A percentile compares a stretch with the other conserved stretches of the same genome.
phyloP scores from a whole-genome alignment of 2,329 filamentous ascomycete genomes.

The Paraphoma sp. region DNA sequence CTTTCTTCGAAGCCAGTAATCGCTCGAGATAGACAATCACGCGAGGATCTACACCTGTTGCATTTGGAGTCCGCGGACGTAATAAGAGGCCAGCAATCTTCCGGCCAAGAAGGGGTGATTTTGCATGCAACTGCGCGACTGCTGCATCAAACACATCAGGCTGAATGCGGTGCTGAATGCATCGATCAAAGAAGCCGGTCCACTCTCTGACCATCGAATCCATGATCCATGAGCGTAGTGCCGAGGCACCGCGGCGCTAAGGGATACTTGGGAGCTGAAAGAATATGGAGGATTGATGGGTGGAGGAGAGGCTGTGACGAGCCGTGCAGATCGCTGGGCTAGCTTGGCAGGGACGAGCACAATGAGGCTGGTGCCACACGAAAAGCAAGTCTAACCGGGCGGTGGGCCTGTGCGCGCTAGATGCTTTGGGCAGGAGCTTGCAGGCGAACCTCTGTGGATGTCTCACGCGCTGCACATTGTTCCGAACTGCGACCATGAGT shows the following conservation, averaged over 20 bases:
- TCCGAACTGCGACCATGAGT: not conserved
- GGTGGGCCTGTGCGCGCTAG: not conserved
- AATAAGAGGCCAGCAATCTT: conserved; percentile 46
- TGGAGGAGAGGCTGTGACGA: conserved; percentile 16
- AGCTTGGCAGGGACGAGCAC: conserved; percentile 10
- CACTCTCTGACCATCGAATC: conserved; percentile 44
- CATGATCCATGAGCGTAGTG: conserved; percentile 36
- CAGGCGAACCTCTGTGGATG: not conserved
- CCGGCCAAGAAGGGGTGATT: conserved; percentile 42
- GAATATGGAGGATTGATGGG: conserved; percentile 26
- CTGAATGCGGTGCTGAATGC: conserved; percentile 41
- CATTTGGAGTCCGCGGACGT: conserved; percentile 34
- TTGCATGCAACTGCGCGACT: conserved; percentile 39
- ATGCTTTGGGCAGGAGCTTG: not conserved
- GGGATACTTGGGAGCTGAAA: conserved; percentile 16
- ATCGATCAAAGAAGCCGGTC: conserved; percentile 42
- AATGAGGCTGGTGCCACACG: conserved; percentile 6
- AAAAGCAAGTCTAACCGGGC: conserved; percentile 3
- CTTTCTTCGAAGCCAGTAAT: conserved; percentile 37
- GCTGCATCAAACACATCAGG: conserved; percentile 42
- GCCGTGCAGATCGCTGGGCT: conserved; percentile 2
- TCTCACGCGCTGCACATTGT: not conserved
- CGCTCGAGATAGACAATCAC: conserved; percentile 44
- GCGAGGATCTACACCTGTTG: conserved; percentile 42
- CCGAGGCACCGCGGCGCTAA: conserved; percentile 19